Evolutionary conservation across 106 monocot genomes (phyloP), one percentile per base, ranked within the genome.

Genomic region (Phalaenopsis equestris): DNA sequence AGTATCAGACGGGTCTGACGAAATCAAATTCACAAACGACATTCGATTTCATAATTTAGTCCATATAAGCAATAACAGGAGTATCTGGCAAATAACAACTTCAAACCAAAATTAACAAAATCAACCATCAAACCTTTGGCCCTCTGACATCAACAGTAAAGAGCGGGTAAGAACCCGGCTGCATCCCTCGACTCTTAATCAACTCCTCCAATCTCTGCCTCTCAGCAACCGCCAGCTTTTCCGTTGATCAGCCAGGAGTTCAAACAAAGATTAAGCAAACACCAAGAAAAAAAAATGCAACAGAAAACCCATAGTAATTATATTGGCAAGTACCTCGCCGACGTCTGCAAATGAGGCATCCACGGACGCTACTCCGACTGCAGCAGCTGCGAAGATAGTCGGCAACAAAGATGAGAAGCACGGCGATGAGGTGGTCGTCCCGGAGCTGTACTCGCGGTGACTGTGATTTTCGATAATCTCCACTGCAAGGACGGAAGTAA

Each of bases 171-270:
- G 88, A 83, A 36, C 96, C 95, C 3, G 77, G 83, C 23, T 61
- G 86, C 88, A 93, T 82, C 47, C 91, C 93, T 65, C 67, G 83
- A 48, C 42, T 84, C 42, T 52, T 80, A 6, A 95, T 75, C 78
- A 93, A 75, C 56, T 93, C 91, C 77, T 93, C 89, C 70, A 95
- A 80, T 37, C 86, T 72, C 80, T 77, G 72, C 84, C 93, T 85
- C 73, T 93, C 95, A 41, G 82, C 70, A 30, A 8, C 48, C 42
- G 67, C 83, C 58, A 87, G 75, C 65, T 81, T 76, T 56, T 80
- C 86, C 61, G 72, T 74, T 74, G 18, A 74, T 41, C 72, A 72
- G 72, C 41, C 38, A 18, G 74, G 43, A 1, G 43, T 74, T 74
- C 43, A 36, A 42, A 74, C 4, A 43, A 23, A 45, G 17, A 18